These are phyloP conservation scores for Apium graveolens DNA, from an alignment of 129 eudicot genomes.

Conservation along the genomic window DNA sequence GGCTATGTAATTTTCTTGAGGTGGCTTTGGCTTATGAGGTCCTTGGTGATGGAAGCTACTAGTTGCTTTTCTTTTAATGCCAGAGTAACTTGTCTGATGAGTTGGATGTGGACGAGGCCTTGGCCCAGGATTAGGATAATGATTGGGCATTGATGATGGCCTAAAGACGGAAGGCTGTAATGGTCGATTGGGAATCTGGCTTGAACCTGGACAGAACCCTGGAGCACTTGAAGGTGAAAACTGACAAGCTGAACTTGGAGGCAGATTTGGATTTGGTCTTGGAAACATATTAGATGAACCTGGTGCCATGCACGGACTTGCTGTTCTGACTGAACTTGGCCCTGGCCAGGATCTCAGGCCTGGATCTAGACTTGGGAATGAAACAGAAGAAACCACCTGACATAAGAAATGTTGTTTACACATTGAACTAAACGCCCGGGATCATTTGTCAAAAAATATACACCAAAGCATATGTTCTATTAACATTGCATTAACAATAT, in stretches of 20 bases:
- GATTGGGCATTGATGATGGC: neutral
- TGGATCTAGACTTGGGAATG: slow-evolving; percentile 3
- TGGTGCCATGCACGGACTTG: neutral
- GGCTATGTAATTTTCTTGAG: neutral
- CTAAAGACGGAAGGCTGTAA: slow-evolving; percentile 1
- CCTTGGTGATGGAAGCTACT: neutral
- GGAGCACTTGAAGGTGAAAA: slow-evolving; percentile 5
- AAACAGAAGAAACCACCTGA: slow-evolving; percentile 15
- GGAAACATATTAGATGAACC: neutral
- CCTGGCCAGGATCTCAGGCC: neutral
- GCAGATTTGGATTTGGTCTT: neutral
- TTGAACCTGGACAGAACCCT: neutral
- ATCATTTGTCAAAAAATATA: neutral
- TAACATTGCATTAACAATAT: neutral
- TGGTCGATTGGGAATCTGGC: neutral
- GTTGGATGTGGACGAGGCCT: slow-evolving; percentile 7
- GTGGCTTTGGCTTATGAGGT: slow-evolving; percentile 7
- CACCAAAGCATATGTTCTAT: neutral
- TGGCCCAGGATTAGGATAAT: slow-evolving; percentile 4
- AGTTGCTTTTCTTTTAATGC: slow-evolving; percentile 14
- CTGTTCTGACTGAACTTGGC: neutral
- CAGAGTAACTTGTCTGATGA: slow-evolving; percentile 11
- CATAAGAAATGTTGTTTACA: neutral
- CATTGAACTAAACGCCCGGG: neutral
- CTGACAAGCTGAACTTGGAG: slow-evolving; percentile 6